phyloP scores from a whole-genome alignment of 2,329 filamentous ascomycete genomes.

The Elsinoe perseae region DNA sequence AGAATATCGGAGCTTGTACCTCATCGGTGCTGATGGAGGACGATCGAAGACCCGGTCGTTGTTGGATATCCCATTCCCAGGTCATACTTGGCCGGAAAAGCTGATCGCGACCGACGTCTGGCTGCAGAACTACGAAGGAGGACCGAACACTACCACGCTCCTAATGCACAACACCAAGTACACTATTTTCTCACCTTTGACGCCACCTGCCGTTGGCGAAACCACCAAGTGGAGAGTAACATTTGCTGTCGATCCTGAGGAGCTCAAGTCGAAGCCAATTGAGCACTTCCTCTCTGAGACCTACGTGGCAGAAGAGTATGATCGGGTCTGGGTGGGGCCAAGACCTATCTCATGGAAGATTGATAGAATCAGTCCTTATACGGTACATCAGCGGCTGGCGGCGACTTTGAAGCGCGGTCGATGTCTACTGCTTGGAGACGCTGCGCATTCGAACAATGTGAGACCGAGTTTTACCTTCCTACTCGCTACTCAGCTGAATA shows the following conservation, averaged over 20 bases:
- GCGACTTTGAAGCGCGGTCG: slow-evolving; percentile 24
- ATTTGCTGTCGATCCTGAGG: slow-evolving; percentile 1
- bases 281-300: slow-evolving; percentile 4
- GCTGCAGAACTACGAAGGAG: slow-evolving; percentile 15
- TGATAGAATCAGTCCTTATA: slow-evolving; percentile 31
- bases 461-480: not conserved
- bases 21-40: slow-evolving; percentile 18
- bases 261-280: not conserved
- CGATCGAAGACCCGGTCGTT: slow-evolving; percentile 16
- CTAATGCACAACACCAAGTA: slow-evolving; percentile 17
- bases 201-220: slow-evolving; percentile 15
- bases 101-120: slow-evolving; percentile 19
- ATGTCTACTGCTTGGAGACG: slow-evolving; percentile 30
- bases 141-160: slow-evolving; percentile 18
- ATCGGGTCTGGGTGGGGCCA: slow-evolving; percentile 17
- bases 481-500: not conserved
- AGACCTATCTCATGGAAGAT: slow-evolving; percentile 25
- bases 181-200: slow-evolving; percentile 16
- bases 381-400: slow-evolving; percentile 32
- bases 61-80: slow-evolving; percentile 17
- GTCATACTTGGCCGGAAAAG: slow-evolving; percentile 18
- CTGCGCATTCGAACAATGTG: slow-evolving; percentile 28
- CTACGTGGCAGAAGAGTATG: slow-evolving; percentile 14
- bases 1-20: not conserved
- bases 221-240: slow-evolving; percentile 17